Percentiles rank a stretch among this genome's conserved stretches.
Evolutionary conservation across 2,329 filamentous ascomycete species (phyloP).

Genomic region (Thielaviopsis euricoi): DNA sequence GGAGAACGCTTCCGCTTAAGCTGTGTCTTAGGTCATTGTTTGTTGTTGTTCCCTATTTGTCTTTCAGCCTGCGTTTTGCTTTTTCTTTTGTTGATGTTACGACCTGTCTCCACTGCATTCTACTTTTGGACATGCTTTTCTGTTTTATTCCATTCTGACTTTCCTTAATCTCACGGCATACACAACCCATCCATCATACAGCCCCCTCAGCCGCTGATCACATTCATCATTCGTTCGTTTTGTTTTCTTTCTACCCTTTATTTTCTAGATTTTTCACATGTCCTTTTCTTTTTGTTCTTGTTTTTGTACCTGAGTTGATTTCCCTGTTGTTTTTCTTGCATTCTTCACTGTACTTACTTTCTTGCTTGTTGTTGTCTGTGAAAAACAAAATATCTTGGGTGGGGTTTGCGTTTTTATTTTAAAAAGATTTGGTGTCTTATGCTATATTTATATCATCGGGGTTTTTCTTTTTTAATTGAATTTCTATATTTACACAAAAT

Average conservation of each 20-base stretch:
- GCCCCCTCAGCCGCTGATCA: background rate
- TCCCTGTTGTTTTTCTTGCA: background rate
- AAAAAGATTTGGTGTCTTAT: too few relatives aligned
- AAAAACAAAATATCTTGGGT: background rate
- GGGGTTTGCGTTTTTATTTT: background rate
- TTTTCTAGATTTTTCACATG: background rate
- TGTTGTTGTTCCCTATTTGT: background rate
- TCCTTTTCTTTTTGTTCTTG: background rate
- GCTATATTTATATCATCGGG: too few relatives aligned
- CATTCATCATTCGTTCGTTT: background rate
- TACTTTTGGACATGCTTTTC: background rate
- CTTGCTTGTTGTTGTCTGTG: background rate
- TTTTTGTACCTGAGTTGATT: background rate
- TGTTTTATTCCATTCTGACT: background rate
- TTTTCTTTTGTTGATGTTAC: background rate
- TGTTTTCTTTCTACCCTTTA: too few relatives aligned
- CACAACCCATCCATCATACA: too few relatives aligned
- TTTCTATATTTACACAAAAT: background rate
- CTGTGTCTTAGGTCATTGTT: background rate
- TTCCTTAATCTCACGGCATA: background rate
- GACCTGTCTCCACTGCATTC: too few relatives aligned
- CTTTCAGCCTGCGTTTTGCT: background rate
- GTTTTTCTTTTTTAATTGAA: too few relatives aligned
- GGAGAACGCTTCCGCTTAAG: constrained; percentile 4
- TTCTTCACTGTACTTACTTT: background rate